Conservation (phyloP, 2,329 filamentous ascomycete genomes). For the Fusarium sublunatum region DNA sequence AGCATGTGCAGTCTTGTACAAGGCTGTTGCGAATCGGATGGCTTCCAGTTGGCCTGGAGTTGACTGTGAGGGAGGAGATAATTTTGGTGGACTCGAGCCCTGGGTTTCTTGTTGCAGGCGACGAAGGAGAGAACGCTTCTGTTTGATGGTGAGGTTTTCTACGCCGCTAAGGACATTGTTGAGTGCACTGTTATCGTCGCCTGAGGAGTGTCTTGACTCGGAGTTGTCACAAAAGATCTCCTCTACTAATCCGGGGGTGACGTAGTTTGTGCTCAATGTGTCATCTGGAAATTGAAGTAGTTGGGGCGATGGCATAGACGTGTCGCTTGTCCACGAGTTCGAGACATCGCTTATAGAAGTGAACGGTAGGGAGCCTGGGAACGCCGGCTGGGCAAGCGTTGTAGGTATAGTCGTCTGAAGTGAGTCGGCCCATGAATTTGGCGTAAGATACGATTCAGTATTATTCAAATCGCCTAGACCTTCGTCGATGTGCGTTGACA, state of each 20-base stretch:
- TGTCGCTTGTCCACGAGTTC: conserved; percentile 5
- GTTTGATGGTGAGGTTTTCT: conserved; percentile 28
- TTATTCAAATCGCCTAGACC: not conserved
- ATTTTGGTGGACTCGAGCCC: not conserved
- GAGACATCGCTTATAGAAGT: not conserved
- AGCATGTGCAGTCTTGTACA: conserved; percentile 29
- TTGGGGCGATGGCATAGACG: not conserved
- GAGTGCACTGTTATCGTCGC: conserved; percentile 15
- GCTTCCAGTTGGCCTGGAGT: conserved; percentile 39
- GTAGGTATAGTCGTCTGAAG: not conserved
- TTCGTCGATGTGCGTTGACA: not conserved
- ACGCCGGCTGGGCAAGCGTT: not conserved
- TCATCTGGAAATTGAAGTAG: not conserved
- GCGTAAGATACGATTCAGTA: not conserved
- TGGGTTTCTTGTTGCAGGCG: conserved; percentile 36
- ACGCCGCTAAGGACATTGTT: conserved; percentile 28
- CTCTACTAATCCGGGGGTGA: conserved; percentile 6
- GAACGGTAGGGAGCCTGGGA: conserved; percentile 1
- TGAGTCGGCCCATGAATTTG: not conserved
- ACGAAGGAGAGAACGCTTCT: conserved; percentile 40
- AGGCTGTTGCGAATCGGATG: conserved; percentile 36
- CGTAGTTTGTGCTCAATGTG: not conserved
- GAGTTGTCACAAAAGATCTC: conserved; percentile 18
- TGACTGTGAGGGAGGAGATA: not conserved
- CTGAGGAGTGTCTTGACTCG: not conserved